phyloP scores from a whole-genome alignment of 345 rosid genomes.

The Kernera saxatilis region DNA sequence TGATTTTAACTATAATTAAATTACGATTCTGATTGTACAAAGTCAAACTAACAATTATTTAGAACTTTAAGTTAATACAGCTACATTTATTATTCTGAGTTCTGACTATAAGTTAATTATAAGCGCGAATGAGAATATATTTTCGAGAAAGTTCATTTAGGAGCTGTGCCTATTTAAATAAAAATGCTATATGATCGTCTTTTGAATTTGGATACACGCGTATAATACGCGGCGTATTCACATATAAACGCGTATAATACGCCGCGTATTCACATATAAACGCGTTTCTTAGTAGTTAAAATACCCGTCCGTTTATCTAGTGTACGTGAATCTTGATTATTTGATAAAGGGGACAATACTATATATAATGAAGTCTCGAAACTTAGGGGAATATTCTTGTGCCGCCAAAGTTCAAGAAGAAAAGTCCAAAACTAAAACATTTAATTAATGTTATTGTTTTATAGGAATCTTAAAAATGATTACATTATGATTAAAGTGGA shows the following conservation, averaged over 20 bases:
- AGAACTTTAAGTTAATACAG: too few relatives aligned
- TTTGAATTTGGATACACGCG: background rate
- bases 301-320: background rate
- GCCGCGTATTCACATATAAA: conserved; percentile 1
- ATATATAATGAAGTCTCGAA: conserved; percentile 30
- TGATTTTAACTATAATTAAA: too few relatives aligned
- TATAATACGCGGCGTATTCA: too few relatives aligned
- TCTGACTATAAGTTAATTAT: background rate
- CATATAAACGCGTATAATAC: conserved; percentile 7
- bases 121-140: background rate
- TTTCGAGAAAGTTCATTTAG: background rate
- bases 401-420: conserved; percentile 88
- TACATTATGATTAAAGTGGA: conserved; percentile 84
- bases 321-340: conserved; percentile 7
- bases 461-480: conserved; percentile 47
- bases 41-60: background rate
- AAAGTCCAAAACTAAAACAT: conserved; percentile 55
- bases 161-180: background rate
- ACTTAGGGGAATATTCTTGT: conserved; percentile 81
- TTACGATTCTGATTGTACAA: background rate
- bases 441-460: conserved; percentile 31
- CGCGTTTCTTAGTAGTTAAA: background rate
- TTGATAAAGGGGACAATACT: background rate
- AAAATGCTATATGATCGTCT: background rate
- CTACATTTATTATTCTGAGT: background rate